Conservation (phyloP, 2,329 filamentous ascomycete species). For the Stenocarpella maydis region DNA sequence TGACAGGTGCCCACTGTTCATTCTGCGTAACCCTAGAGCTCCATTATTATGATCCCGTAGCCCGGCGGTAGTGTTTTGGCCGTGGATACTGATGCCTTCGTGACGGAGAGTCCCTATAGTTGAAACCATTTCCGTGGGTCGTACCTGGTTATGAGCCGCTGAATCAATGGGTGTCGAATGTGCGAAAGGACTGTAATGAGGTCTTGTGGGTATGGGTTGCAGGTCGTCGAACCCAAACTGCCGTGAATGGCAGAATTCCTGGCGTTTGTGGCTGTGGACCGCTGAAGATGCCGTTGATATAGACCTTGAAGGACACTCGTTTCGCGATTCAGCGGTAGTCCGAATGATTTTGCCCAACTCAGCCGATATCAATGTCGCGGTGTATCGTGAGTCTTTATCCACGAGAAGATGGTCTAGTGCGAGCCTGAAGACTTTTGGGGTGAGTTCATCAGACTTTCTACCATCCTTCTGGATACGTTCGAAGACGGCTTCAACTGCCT, state of each 20-base stretch:
- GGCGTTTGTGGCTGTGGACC: background rate
- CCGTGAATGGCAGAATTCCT: background rate
- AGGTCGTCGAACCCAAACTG: background rate
- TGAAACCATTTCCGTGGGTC: background rate
- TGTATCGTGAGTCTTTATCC: background rate
- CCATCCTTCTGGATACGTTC: background rate
- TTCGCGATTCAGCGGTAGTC: background rate
- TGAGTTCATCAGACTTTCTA: constrained; percentile 10
- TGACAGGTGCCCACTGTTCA: no score
- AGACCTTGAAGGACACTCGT: no score
- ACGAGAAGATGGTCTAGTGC: background rate
- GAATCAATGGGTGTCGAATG: background rate
- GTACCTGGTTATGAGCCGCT: background rate
- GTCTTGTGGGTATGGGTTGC: background rate
- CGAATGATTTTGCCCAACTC: background rate
- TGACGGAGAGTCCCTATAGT: background rate
- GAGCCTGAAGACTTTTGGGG: background rate
- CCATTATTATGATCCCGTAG: no score
- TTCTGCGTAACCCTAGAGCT: background rate
- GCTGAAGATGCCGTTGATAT: background rate
- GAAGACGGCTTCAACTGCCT: background rate
- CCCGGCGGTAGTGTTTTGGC: background rate
- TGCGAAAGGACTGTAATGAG: background rate
- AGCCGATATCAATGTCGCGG: background rate
- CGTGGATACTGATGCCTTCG: background rate